phyloP scores from a whole-genome alignment of 345 rosid species.

The Lumnitzera littorea region DNA sequence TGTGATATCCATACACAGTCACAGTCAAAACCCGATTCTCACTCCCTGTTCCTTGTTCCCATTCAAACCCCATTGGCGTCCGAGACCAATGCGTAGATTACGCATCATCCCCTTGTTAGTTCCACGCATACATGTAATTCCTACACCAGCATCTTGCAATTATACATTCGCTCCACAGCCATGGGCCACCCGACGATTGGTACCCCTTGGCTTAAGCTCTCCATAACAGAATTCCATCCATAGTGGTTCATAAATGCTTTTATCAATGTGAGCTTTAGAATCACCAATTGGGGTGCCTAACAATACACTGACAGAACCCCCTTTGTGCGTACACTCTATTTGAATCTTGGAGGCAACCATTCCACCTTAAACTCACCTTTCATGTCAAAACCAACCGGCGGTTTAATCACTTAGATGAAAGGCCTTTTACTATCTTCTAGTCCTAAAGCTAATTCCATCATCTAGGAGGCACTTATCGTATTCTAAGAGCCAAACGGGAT shows the following conservation, averaged over 20 bases:
- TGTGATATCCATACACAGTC: no score
- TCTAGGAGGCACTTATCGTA: conserved; percentile 28
- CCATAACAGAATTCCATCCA: conserved; percentile 52
- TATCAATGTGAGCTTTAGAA: conserved; percentile 31
- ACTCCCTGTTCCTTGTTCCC: no score
- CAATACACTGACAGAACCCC: conserved; percentile 32
- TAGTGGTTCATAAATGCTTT: conserved; percentile 47
- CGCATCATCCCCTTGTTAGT: conserved; percentile 37
- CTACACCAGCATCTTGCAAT: conserved; percentile 42
- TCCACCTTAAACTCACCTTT: conserved; percentile 28
- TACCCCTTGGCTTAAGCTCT: conserved; percentile 49
- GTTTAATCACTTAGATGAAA: conserved; percentile 46
- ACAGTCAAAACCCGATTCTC: no score
- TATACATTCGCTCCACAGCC: conserved; percentile 42
- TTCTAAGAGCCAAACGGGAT: conserved; percentile 50
- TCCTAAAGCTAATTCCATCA: conserved; percentile 40
- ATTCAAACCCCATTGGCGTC: no score
- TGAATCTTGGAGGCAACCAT: conserved; percentile 44
- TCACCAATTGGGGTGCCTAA: conserved; percentile 54
- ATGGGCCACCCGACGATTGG: conserved; percentile 52
- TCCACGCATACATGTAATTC: conserved; percentile 44
- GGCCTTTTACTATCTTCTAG: conserved; percentile 31
- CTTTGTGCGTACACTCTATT: conserved; percentile 12
- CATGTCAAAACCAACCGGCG: conserved; percentile 35
- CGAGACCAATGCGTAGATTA: no score